Conservation (phyloP, 2,329 filamentous ascomycete species). For the Plectosphaerella plurivora region DNA sequence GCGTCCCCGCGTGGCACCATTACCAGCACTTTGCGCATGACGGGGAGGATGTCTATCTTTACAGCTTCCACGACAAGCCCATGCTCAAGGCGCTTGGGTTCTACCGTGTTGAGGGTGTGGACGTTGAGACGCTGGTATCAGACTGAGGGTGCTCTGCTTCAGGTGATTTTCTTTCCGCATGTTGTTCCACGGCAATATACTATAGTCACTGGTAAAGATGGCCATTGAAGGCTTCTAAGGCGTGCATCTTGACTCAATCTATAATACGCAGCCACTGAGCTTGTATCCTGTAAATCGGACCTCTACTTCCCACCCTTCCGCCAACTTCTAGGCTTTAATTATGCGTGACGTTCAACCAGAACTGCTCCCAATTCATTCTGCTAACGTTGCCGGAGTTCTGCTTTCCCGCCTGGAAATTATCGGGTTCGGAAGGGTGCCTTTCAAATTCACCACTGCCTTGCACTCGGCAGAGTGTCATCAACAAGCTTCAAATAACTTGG, state of each 20-base stretch:
- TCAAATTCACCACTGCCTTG: background rate
- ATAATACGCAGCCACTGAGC: too few relatives aligned
- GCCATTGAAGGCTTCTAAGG: too few relatives aligned
- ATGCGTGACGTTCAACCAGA: background rate
- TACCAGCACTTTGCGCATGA: conserved; percentile 41
- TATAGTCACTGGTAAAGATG: too few relatives aligned
- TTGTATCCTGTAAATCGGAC: too few relatives aligned
- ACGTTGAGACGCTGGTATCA: conserved; percentile 33
- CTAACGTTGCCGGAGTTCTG: background rate
- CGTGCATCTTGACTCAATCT: too few relatives aligned
- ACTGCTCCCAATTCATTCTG: background rate
- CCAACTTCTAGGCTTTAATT: too few relatives aligned
- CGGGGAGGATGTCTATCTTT: conserved; percentile 37
- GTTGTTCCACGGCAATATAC: too few relatives aligned
- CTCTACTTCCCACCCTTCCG: too few relatives aligned
- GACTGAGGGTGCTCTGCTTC: background rate
- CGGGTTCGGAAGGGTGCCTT: background rate
- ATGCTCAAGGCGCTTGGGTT: conserved; percentile 49
- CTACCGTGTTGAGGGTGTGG: conserved; percentile 33
- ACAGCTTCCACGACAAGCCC: conserved; percentile 50
- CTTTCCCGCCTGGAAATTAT: background rate
- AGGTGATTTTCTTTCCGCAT: too few relatives aligned
- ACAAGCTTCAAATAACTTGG: background rate
- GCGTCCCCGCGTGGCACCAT: conserved; percentile 45
- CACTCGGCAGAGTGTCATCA: background rate